Conservation (phyloP, 805 yeast species). For the Saccharomycopsis fodiens region DNA sequence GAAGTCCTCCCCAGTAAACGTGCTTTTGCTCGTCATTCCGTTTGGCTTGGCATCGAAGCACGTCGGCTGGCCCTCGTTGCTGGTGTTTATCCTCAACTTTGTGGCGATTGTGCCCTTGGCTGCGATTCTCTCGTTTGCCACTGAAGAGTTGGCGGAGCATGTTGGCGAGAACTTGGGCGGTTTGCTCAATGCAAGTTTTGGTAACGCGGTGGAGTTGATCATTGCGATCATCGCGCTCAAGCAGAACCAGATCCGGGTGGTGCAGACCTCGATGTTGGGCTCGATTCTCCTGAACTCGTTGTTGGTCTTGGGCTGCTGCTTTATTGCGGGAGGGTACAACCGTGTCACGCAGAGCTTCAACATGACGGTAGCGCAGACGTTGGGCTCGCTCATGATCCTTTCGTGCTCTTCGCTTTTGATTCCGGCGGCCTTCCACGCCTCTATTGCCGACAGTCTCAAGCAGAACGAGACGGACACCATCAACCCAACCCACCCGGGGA, state of each 20-base stretch:
- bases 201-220: slow-evolving; percentile 95
- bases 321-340: slow-evolving; percentile 85
- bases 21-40: slow-evolving; percentile 78
- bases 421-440: slow-evolving; percentile 93
- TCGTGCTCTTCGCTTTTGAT: slow-evolving; percentile 81
- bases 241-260: slow-evolving; percentile 84
- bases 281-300: slow-evolving; percentile 82
- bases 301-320: slow-evolving; percentile 89
- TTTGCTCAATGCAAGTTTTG: slow-evolving; percentile 89
- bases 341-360: slow-evolving; percentile 77
- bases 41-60: slow-evolving; percentile 71
- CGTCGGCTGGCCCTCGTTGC: slow-evolving; percentile 44
- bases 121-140: slow-evolving; percentile 80
- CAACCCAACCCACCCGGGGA: slow-evolving; percentile 23
- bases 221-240: slow-evolving; percentile 84
- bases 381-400: slow-evolving; percentile 87
- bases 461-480: slow-evolving; percentile 27
- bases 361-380: slow-evolving; percentile 95
- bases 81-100: slow-evolving; percentile 68
- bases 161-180: slow-evolving; percentile 96
- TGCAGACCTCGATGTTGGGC: slow-evolving; percentile 96
- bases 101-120: slow-evolving; percentile 93
- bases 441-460: slow-evolving; percentile 43
- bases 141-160: slow-evolving; percentile 83
- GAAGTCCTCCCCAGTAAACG: slow-evolving; percentile 57